phyloP scores from a whole-genome alignment of 2,329 filamentous ascomycete species.

The Ilyonectria robusta region DNA sequence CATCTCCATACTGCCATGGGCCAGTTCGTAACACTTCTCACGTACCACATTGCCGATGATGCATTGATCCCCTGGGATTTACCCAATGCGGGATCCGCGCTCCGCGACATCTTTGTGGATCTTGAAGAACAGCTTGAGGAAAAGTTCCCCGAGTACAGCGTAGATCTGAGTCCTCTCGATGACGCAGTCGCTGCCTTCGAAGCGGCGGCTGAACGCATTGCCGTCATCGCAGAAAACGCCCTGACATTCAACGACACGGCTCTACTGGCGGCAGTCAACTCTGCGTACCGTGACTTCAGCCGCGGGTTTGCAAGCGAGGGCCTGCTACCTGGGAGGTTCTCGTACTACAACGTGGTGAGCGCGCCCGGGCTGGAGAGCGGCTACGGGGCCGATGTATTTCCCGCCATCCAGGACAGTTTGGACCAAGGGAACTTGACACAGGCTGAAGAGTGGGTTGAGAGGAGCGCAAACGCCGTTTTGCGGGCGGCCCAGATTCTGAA shows the following conservation, averaged over 20 bases:
- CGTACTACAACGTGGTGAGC: conserved; percentile 38
- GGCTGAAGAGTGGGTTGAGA: conserved; percentile 40
- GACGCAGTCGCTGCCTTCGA: conserved; percentile 27
- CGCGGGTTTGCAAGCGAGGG: conserved; percentile 34
- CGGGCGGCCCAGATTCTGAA: conserved; percentile 35
- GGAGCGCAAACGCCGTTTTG: conserved; percentile 36
- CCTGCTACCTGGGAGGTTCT: conserved; percentile 28
- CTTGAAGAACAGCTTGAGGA: conserved; percentile 31
- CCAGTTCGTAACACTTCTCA: conserved; percentile 47
- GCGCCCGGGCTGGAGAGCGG: conserved; percentile 34
- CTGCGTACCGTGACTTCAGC: conserved; percentile 29
- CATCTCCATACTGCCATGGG: conserved; percentile 64
- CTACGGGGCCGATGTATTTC: conserved; percentile 41
- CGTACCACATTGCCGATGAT: conserved; percentile 38
- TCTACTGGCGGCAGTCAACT: conserved; percentile 17
- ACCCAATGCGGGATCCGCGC: conserved; percentile 22
- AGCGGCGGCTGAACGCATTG: conserved; percentile 20
- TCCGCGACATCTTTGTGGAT: conserved; percentile 33
- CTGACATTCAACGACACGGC: conserved; percentile 21
- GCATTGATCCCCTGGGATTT: conserved; percentile 34
- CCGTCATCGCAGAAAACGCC: conserved; percentile 14
- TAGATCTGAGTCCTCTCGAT: conserved; percentile 23
- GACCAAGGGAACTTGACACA: conserved; percentile 34
- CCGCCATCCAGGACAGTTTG: conserved; percentile 38
- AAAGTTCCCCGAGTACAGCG: conserved; percentile 6